A percentile compares a stretch with the other conserved stretches of the same genome.
These are phyloP conservation scores for Chaetomidium leptoderma DNA, from an alignment of 495 filamentous ascomycete species.

Conservation along the genomic window DNA sequence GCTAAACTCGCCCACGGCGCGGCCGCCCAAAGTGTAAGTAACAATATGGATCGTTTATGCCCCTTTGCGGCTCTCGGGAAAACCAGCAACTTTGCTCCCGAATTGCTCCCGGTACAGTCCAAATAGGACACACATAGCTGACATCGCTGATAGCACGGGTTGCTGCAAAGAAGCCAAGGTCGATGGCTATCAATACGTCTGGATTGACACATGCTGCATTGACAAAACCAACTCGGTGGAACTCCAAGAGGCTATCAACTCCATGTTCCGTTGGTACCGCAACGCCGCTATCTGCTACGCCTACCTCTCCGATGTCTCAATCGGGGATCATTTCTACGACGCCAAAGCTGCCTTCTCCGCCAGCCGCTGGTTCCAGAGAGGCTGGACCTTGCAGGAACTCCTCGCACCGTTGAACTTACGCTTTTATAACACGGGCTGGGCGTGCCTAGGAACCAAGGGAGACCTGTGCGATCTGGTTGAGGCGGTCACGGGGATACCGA, in stretches of 20 bases:
- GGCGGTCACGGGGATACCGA: slow-evolving; percentile 30
- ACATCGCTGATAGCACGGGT: too few relatives aligned
- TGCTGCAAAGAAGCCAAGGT: slow-evolving; percentile 4
- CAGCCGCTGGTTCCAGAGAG: slow-evolving; percentile 39
- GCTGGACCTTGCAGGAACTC: slow-evolving; percentile 45
- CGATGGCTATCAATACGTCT: slow-evolving; percentile 21
- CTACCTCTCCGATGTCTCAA: slow-evolving; percentile 25
- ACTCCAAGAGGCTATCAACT: slow-evolving; percentile 38
- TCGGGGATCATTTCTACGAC: neutral
- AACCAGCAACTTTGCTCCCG: too few relatives aligned
- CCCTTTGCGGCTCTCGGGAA: too few relatives aligned
- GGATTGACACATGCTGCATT: slow-evolving; percentile 36
- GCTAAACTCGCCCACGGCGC: neutral
- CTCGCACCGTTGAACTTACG: slow-evolving; percentile 29
- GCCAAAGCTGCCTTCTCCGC: neutral
- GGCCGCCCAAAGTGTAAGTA: slow-evolving; percentile 12
- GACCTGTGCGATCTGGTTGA: slow-evolving; percentile 7
- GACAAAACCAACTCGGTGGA: slow-evolving; percentile 36
- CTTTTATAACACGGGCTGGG: slow-evolving; percentile 36
- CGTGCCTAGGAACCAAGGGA: slow-evolving; percentile 23
- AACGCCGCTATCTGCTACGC: slow-evolving; percentile 31
- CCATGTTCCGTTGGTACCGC: slow-evolving; percentile 41
- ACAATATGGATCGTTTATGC: too few relatives aligned
- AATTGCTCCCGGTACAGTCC: slow-evolving; percentile 23
- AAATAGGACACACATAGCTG: slow-evolving; percentile 33